Base-by-base conservation (phyloP, 345 rosid species). In the Moricandia moricandioides region DNA sequence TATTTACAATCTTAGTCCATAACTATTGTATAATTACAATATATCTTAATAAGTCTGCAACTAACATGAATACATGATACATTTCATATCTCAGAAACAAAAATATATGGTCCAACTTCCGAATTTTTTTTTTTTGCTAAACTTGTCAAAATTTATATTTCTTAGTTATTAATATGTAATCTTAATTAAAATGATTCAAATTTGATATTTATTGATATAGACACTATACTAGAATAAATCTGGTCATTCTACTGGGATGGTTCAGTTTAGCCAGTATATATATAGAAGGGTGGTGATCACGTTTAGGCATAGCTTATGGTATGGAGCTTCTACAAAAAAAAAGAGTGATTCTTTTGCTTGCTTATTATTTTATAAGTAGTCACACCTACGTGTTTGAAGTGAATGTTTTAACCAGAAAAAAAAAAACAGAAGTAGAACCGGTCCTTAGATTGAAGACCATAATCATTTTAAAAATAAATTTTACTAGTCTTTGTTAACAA, bases 301-400 rank as follows among this genome's bases (percentile, higher is more conserved):
- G n/a, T 65, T 9, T 39, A 62, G 30, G 14, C 26, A 8, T 17
- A 27, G 40, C 40, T 35, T 35, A 35, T 8, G 40, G 11, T 35
- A 35, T 35, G 13, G 7, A 43, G 51, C 12, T 43, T n/a, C n/a
- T 43, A 43, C 12, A 43, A 43, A 4, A 13, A 43, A 43, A 13
- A 63, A 6, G 34, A 63, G n/a, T 40, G 65, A 37, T 8, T 45
- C 6, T 43, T 56, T 40, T 21, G 54, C 33, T 54, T 39, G 70
- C 21, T 26, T 12, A 30, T 56, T 45, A 10, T 17, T 73, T 74
- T 47, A 62, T 26, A 60, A 67, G 29, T 52, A 69, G 70, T 49
- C 65, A 33, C 59, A 5, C 57, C 60, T 78, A 59, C 58, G 26
- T 71, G 64, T 18, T 77, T 43, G 14, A 54, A 70, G 57, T 37